phyloP scores from a whole-genome alignment of 306 rosid genomes.

The Gastrolobium villosum region DNA sequence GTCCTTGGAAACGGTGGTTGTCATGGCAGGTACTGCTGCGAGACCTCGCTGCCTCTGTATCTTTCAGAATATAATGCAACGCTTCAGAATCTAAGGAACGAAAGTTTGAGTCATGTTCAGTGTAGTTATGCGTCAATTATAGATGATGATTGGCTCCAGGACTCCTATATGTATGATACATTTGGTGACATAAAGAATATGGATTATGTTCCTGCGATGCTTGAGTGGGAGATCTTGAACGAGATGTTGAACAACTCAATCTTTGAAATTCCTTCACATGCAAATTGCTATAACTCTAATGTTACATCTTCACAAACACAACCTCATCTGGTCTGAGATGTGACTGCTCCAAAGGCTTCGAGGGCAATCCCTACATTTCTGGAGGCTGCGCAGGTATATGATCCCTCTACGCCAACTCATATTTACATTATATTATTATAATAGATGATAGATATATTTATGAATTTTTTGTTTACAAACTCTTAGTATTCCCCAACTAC shows the following conservation, averaged over 20 bases:
- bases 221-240: constrained; percentile 20
- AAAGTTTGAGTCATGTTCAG: background rate
- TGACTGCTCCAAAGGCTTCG: rapidly evolving
- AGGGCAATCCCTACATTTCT: constrained; percentile 4
- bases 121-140: constrained; percentile 29
- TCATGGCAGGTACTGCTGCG: background rate
- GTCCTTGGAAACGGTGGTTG: background rate
- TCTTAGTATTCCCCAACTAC: too few relatives aligned
- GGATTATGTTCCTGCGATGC: constrained; percentile 27
- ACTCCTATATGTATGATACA: too few relatives aligned
- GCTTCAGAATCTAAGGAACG: background rate
- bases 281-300: background rate
- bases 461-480: too few relatives aligned
- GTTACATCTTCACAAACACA: background rate
- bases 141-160: background rate
- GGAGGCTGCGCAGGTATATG: constrained; percentile 39
- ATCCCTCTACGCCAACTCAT: too few relatives aligned
- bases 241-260: background rate
- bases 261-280: background rate
- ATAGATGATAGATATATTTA: too few relatives aligned
- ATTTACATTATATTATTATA: too few relatives aligned
- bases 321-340: background rate
- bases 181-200: too few relatives aligned
- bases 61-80: background rate
- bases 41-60: background rate